Evolutionary conservation across 75 land plant genomes (phyloP).

Genomic region (Pinus taeda): DNA sequence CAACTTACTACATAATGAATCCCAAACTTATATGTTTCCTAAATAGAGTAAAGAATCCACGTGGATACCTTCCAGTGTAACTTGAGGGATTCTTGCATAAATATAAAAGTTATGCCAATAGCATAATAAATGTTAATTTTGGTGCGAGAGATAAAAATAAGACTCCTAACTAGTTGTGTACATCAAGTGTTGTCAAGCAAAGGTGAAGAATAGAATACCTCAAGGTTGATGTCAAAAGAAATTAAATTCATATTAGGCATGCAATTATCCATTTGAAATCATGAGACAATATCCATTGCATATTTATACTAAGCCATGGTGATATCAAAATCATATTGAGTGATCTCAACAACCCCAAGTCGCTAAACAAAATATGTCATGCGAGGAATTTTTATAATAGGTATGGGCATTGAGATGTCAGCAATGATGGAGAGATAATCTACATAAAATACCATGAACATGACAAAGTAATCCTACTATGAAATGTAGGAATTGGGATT

Average conservation of each 20-base stretch:
- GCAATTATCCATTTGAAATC: not conserved
- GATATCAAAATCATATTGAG: not conserved
- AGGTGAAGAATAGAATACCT: not conserved
- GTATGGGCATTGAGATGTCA: not conserved
- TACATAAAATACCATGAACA: not conserved
- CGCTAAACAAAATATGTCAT: not conserved
- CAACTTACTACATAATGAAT: too few species aligned
- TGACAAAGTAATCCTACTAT: not conserved
- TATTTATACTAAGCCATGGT: not conserved
- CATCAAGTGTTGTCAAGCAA: not conserved
- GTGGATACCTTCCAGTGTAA: too few species aligned
- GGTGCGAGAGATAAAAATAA: not conserved
- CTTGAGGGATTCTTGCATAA: not conserved
- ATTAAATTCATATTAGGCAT: not conserved
- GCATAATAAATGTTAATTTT: too few species aligned
- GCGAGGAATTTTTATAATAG: not conserved
- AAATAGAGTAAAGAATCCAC: too few species aligned
- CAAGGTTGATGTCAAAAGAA: not conserved
- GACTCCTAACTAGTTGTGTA: not conserved
- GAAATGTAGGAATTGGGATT: not conserved
- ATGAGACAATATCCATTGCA: not conserved
- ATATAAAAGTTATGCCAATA: not conserved
- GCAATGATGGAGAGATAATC: not conserved
- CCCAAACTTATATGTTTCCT: too few species aligned
- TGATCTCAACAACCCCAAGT: not conserved